Evolutionary conservation across 1,284 basidiomycete species (phyloP), one percentile per base, ranked within the genome.

Genomic region (Xanthoconium separans): DNA sequence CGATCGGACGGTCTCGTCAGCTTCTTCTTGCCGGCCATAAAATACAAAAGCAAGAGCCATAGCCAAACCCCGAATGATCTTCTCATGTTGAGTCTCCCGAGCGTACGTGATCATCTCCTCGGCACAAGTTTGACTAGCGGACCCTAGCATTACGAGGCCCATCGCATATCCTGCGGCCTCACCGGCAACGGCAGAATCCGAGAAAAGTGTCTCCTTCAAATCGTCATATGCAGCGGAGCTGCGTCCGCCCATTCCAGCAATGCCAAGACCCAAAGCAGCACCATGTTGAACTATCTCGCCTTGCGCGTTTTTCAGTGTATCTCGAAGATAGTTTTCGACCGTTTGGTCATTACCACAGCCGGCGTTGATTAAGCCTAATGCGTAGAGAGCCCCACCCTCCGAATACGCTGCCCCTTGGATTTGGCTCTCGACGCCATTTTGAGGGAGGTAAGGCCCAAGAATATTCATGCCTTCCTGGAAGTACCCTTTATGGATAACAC

Each of bases 401-500:
- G 89, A 92, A 73, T 93, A 98, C 18, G 85, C 85, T 13, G 89
- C 82, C 43, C 87, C 88, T 39, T 80, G 81, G 3, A 90, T 79
- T 49, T 82, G 84, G 61, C 87, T 87, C 68, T 84, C 86, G 29
- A 83, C 85, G 18, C 85, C 89, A 53, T 75, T 78, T 57, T 84
- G 79, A 31, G 95, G 95, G 40, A 98, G 83, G 71, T 98, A 98
- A 0, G 95, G 95, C n/a, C 89, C 88, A 29, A 98, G 83, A 50
- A 98, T 91, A 49, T 85, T 86, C 82, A 91, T 89, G 49, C 93
- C 94, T 70, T 96, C 90, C 63, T 93, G 86, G 65, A 94, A 91
- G 69, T 94, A 95, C 43, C 95, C 95, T 63, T 95, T 95, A 76
- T 98, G 94, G 61, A 98, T 97, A 49, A 98, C 91, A 62, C 95